Conservation (phyloP, 352 stramenopile genomes). For the Globisporangium rhizosaccharum region DNA sequence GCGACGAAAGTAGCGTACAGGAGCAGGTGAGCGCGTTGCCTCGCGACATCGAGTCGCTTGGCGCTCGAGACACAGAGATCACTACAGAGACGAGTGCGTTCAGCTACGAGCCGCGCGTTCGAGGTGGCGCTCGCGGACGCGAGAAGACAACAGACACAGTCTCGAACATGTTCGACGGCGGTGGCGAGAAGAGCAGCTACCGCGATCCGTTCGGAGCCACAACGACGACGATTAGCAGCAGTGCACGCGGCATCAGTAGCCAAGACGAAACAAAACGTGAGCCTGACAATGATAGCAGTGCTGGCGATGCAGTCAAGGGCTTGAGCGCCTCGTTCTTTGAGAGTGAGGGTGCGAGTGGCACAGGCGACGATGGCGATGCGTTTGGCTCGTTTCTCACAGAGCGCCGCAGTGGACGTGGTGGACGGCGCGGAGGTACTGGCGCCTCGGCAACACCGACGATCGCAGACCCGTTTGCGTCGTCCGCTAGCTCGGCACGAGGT, state of each 20-base stretch:
- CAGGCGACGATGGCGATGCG: conserved; percentile 3
- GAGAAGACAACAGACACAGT: neutral
- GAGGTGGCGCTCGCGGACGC: neutral
- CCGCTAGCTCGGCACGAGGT: neutral
- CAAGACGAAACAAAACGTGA: neutral
- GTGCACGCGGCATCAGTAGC: neutral
- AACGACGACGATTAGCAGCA: neutral
- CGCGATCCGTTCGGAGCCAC: conserved; percentile 6
- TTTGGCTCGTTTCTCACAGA: conserved; percentile 22
- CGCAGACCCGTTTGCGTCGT: conserved; percentile 16
- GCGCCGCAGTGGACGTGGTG: conserved; percentile 14
- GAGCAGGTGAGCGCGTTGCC: too few species aligned
- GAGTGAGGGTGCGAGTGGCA: conserved; percentile 2
- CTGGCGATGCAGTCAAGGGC: conserved; percentile 7
- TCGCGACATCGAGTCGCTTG: too few species aligned
- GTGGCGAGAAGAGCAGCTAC: neutral
- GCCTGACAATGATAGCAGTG: conserved; percentile 5
- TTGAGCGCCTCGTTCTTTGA: conserved; percentile 35
- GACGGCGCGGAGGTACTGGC: conserved; percentile 4
- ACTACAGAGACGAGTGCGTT: conserved; percentile 1
- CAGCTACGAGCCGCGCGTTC: conserved; percentile 12
- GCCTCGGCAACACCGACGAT: neutral
- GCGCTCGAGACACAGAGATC: neutral
- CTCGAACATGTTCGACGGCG: neutral
- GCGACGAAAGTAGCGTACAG: neutral